Evolutionary conservation across 352 stramenopile genomes (phyloP).

Genomic region (Albugo candida): DNA sequence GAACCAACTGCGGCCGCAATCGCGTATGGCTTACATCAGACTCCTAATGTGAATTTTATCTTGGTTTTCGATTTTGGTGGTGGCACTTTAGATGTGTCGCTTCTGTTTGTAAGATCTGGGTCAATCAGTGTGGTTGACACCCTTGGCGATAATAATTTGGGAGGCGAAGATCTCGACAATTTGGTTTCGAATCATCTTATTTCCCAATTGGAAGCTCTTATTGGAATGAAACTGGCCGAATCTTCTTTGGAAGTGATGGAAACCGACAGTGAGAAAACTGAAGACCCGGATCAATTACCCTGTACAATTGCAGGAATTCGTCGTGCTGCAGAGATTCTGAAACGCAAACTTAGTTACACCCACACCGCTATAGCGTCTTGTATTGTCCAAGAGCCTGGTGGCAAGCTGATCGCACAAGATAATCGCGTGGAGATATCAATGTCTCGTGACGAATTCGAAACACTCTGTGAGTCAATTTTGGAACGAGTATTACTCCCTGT

Average conservation of each 20-base stretch:
- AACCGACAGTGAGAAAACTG: constrained; percentile 3
- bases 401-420: background rate
- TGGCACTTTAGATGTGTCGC: constrained; percentile 85
- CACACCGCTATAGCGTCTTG: constrained; percentile 15
- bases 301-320: constrained; percentile 35
- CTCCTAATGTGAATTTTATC: constrained; percentile 80
- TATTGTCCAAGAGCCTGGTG: constrained; percentile 6
- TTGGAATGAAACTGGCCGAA: constrained; percentile 16
- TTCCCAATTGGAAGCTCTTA: constrained; percentile 39
- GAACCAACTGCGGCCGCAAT: constrained; percentile 92
- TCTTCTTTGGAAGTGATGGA: constrained; percentile 1
- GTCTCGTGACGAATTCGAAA: constrained; percentile 26
- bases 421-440: constrained; percentile 9
- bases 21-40: constrained; percentile 89
- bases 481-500: constrained; percentile 33
- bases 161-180: constrained; percentile 86
- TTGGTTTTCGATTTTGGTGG: constrained; percentile 93
- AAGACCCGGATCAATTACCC: constrained; percentile 13
- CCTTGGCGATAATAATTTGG: constrained; percentile 81
- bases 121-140: constrained; percentile 94
- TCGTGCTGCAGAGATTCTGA: constrained; percentile 28
- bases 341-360: constrained; percentile 22
- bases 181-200: constrained; percentile 75
- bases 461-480: constrained; percentile 22
- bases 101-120: constrained; percentile 85